phyloP scores from a whole-genome alignment of 176 grass and related monocot species.

The Metroxylon sagu region DNA sequence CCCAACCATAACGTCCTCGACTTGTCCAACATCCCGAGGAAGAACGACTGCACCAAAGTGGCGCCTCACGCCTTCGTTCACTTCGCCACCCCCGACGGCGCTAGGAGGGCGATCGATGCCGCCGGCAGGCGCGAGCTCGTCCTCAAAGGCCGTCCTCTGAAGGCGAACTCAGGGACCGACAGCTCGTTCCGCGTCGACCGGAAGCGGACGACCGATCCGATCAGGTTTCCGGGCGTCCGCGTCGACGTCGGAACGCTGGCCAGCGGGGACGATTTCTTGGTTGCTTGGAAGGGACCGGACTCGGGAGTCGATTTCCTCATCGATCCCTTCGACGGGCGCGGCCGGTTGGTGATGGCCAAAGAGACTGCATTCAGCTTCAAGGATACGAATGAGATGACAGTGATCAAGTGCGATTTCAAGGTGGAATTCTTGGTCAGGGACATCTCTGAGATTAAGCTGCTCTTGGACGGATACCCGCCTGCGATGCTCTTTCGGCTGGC shows the following conservation, averaged over 20 bases:
- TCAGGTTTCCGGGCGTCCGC: constrained; percentile 46
- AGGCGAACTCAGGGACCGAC: too few species aligned
- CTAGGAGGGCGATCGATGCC: too few species aligned
- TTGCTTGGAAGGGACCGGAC: constrained; percentile 43
- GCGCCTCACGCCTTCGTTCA: too few species aligned
- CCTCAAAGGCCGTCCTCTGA: too few species aligned
- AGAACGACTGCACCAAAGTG: too few species aligned
- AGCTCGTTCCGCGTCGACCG: constrained; percentile 44
- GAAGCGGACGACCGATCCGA: constrained; percentile 29
- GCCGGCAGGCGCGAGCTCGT: too few species aligned
- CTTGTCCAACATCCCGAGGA: constrained; percentile 5
- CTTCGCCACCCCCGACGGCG: too few species aligned
- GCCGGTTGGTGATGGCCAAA: constrained; percentile 45
- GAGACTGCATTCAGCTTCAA: constrained; percentile 47
- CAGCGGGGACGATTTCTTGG: constrained; percentile 30
- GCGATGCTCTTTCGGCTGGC: too few species aligned
- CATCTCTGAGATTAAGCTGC: constrained; percentile 26
- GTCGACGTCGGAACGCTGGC: constrained; percentile 52
- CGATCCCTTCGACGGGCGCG: constrained; percentile 62
- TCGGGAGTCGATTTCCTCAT: constrained; percentile 48
- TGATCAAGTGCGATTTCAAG: constrained; percentile 65
- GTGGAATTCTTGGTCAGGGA: constrained; percentile 55
- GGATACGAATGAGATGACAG: constrained; percentile 15
- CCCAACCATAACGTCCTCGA: constrained; percentile 32
- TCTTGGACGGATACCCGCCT: too few species aligned